These are phyloP conservation scores for Heterobasidion parviporum DNA, from an alignment of 1,284 basidiomycete species.

Conservation along the genomic window DNA sequence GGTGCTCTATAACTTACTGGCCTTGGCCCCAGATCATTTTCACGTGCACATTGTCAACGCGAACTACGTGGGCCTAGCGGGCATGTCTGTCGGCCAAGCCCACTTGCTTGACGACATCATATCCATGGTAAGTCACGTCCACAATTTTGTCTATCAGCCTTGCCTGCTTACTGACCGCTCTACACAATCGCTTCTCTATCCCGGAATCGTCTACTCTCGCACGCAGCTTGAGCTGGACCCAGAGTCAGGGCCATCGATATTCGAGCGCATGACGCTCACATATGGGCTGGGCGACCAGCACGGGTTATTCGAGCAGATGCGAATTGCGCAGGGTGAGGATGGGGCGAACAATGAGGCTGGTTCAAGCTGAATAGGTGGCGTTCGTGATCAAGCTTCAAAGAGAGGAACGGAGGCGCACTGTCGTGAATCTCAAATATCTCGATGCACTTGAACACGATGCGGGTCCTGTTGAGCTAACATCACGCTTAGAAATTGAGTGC, in stretches of 20 bases:
- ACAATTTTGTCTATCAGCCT: neutral
- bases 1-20: neutral
- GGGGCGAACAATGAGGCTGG: conserved; percentile 1
- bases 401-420: no score
- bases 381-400: no score
- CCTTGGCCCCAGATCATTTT: conserved; percentile 66
- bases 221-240: conserved; percentile 53
- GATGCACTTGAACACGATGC: no score
- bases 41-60: conserved; percentile 91
- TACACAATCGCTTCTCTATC: neutral
- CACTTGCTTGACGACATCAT: conserved; percentile 93
- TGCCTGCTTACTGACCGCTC: neutral
- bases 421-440: no score
- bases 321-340: conserved; percentile 22
- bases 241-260: conserved; percentile 36
- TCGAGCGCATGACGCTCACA: conserved; percentile 70
- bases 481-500: no score
- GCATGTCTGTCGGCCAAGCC: conserved; percentile 85
- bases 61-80: conserved; percentile 53
- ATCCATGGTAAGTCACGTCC: conserved; percentile 45
- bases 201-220: neutral
- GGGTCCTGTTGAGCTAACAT: no score
- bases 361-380: no score
- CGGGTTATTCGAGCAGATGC: conserved; percentile 48
- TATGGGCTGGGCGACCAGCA: conserved; percentile 82